Base-by-base conservation (phyloP, 371 early-diverging fungal genomes). In the Apophysomyces ossiformis region DNA sequence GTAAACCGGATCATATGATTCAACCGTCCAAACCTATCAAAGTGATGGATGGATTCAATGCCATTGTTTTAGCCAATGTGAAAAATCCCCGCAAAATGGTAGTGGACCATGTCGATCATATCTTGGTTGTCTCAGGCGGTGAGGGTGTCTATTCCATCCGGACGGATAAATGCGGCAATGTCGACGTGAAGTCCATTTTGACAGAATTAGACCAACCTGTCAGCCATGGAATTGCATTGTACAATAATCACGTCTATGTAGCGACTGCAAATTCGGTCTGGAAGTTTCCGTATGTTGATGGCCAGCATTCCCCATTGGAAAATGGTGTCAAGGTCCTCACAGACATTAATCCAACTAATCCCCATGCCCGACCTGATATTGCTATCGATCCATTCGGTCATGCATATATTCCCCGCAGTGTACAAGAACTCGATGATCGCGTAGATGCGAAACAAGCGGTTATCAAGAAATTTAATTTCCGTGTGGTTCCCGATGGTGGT, bases 131-230 rank as follows among this genome's bases (percentile, higher is more conserved):
- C 1, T 71, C 78, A 37, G 71, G 69, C 7, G 66, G 54, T 13
- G 43, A 75, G 7, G 73, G 69, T 6, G 21, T 78, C 1, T 75
- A 72, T 46, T 79, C 80, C 18, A 59, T 82, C 7, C 76, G 83
- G 35, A 78, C 73, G 70, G 83, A 82, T 57, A 64, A 71, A 50
- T 82, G 83, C 39, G 78, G 80, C 11, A 82, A 82, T 35, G 41
- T 72, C 1, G 67, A 78, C 16, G 59, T 68, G 37, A 60, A 69
- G 12, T 35, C 45, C 0, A 72, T 75, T 35, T 44, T 79, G 9
- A 41, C 50, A 7, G 13, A 15, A 9, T 15, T 37, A 32, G 63
- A 62, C 36, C 63, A 45, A 46, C 64, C 65, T 7, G 57, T 70
- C 6, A 61, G 57, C 4, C 66, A 71, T n/a, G 76, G 81, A 37